Evolutionary conservation across 345 rosid species (phyloP), one percentile per base, ranked within the genome.

Genomic region (Heritiera fomes): DNA sequence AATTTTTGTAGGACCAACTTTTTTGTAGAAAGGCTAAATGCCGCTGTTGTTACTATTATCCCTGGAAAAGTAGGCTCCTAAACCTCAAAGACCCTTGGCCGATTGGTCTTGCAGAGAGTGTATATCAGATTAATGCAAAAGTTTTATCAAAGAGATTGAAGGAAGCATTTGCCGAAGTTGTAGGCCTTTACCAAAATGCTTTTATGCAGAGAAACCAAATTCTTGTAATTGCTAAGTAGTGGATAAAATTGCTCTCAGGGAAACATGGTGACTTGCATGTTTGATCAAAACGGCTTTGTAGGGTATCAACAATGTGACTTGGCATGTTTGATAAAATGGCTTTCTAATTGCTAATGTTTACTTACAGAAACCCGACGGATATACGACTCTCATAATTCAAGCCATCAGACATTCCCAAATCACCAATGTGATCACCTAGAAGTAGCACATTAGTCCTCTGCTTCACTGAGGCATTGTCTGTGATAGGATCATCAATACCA

Each of bases 361-460:
- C 97, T 89, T 78, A 93, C 98, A 91, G 83, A 84, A 95, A 95
- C 30, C 98, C 98, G 68, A 87, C 84, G 67, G 95, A 93, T 69
- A 95, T 87, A 69, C 94, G 91, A 76, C 86, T 86, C 69, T 91
- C 91, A 75, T 93, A 93, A 76, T 83, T 87, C 84, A 93, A 84
- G 71, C 98, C 98, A 84, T 94, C 93, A 67, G 97, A 91, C 98
- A 94, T 93, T 74, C 94, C 83, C 70, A 94, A 82, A 82, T 94
- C 98, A 34, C 97, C 97, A 38, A 88, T 80, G 77, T 89, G 97
- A 87, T 94, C 98, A 75, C 97, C 97, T 43, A 94, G 88, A 81
- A 94, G 98, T 80, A 91, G 84, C 73, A 94, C 95, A 32, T 94
- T 90, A 55, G 88, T 94, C 86, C 98, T 82, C 82, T 82, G 84